Base-by-base conservation (phyloP, 306 rosid species). In the Rosa multiflora region DNA sequence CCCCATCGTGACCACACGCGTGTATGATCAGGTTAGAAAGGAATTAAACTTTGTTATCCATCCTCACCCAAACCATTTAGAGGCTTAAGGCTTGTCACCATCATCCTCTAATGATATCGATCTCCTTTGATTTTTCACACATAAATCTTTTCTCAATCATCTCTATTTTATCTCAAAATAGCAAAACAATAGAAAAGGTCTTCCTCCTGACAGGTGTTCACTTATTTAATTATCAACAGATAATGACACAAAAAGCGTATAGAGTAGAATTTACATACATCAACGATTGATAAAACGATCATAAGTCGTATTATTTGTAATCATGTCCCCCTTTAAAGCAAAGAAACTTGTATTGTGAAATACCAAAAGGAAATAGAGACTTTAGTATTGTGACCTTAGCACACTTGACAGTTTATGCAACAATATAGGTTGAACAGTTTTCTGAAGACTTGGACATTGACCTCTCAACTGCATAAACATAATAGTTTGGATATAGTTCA, bases 1-100 rank as follows among this genome's bases (percentile, higher is more conserved):
- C 47, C 80, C 48, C 55, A 52, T 72, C 76, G 67, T 77, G 70
- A 64, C 67, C 77, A 59, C 55, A 85, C 82, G n/a, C 89, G 77
- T 88, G 82, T 70, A 52, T 46, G 11, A 77, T 74, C 81, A 53
- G 72, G 23, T 77, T 82, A 75, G 64, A 79, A 68, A 68, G 70
- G 52, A 72, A 80, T 58, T 84, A 78, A 74, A 55, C 68, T 80
- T 67, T 78, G 70, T 2, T 49, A 56, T 73, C 37, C 58, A 46
- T 68, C 70, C 73, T 59, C 67, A 78, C 82, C 82, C 39, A 73
- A 73, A 47, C 86, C 71, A 78, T 29, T 73, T 20, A 20, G 51
- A 29, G 59, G 71, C 71, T 72, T 75, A 40, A 10, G 62, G 35
- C 59, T 63, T 61, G 78, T 75, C 72, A 32, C 72, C 9, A 76